Base-by-base conservation (phyloP, 75 land plant species). In the Pinus albicaulis region DNA sequence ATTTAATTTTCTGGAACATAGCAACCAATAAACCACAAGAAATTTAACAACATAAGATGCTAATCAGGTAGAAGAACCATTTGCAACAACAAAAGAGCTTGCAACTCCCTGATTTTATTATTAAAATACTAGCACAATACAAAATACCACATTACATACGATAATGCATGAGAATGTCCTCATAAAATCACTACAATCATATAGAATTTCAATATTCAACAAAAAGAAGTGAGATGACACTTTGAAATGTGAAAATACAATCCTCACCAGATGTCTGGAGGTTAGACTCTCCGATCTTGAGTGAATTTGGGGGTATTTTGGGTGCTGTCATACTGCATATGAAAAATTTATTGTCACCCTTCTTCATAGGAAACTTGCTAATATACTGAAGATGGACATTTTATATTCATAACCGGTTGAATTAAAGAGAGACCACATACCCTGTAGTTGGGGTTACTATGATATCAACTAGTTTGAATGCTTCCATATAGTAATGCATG, bases 361-460 rank as follows among this genome's bases (percentile, higher is more conserved):
- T 22, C 52, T 19, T 68, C 38, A 20, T 38, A 34, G 44, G 38
- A 66, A 66, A 38, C 44, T 20, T 66, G 38, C 26, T 60, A n/a
- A 60, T 20, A 15, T 66, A 19, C 19, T 36, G 17, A 38, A 36
- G 22, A 13, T 38, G 8, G 23, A 38, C 1, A 20, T 20, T 41
- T 8, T 68, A 38, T 36, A 68, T 68, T 26, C n/a, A 44, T 41
- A 44, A 77, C 6, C 6, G 12, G 26, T 53, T 55, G 56, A 53
- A 12, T 23, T 26, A 3, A 25, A 17, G 26, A 34, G 19, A 52
- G 57, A 15, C 31, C 31, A 53, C 90, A 73, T 88, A 95, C 98
- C 86, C 89, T 44, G 99, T 92, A 56, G 99, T 94, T 25, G 99
- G 98, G 65, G 93, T 89, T 56, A 94, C 95, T 60, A 97, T 94